Evolutionary conservation across 352 stramenopile species (phyloP).

Genomic region (Phytophthora pluvialis): DNA sequence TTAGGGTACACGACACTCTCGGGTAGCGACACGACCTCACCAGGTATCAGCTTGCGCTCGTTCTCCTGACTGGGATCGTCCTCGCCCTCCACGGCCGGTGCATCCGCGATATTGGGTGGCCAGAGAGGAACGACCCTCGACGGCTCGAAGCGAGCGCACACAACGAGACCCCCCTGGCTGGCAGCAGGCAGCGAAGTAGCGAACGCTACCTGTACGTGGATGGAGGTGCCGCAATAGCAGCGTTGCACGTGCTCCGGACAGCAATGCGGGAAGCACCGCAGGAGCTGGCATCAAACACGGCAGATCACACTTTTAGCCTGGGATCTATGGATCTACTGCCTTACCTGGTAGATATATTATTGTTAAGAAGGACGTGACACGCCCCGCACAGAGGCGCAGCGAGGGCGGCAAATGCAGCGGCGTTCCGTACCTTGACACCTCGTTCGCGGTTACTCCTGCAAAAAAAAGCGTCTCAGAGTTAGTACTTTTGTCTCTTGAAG

Average conservation of each 20-base stretch:
- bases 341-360: background rate
- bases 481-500: no score
- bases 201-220: slow-evolving; percentile 46
- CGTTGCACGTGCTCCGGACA: slow-evolving; percentile 46
- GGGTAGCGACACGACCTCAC: slow-evolving; percentile 27
- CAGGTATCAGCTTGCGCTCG: slow-evolving; percentile 26
- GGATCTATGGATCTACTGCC: no score
- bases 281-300: slow-evolving; percentile 15
- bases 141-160: slow-evolving; percentile 58
- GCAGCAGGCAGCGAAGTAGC: slow-evolving; percentile 4
- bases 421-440: slow-evolving; percentile 25
- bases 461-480: background rate
- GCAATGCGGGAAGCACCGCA: slow-evolving; percentile 58
- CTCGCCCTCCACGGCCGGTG: background rate
- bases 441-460: slow-evolving; percentile 35
- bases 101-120: slow-evolving; percentile 4
- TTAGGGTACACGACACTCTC: slow-evolving; percentile 11
- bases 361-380: no score
- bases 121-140: slow-evolving; percentile 24
- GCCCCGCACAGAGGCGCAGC: no score
- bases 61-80: background rate
- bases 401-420: no score
- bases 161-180: slow-evolving; percentile 27
- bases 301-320: no score
- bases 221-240: slow-evolving; percentile 51